Conservation (phyloP, 495 filamentous ascomycete species). For the Massariosphaeria phaeospora region DNA sequence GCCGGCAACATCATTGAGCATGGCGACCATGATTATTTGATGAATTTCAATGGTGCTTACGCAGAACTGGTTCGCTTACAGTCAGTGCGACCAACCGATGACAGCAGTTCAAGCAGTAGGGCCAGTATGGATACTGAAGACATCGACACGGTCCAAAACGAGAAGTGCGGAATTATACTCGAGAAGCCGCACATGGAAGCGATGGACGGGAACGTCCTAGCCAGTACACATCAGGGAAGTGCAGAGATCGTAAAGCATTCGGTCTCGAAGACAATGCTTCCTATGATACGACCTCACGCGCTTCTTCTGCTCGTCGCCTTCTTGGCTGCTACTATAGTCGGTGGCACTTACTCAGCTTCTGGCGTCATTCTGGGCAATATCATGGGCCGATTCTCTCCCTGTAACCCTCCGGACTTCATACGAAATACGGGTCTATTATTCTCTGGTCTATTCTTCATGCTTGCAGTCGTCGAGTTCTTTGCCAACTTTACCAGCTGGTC, state of each 20-base stretch:
- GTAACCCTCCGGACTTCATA: constrained; percentile 8
- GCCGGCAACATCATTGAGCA: constrained; percentile 70
- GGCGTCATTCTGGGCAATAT: constrained; percentile 26
- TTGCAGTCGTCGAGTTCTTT: constrained; percentile 72
- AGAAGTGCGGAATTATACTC: neutral
- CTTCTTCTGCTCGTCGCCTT: constrained; percentile 16
- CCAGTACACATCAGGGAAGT: constrained; percentile 17
- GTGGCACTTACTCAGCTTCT: constrained; percentile 14
- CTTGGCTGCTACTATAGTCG: constrained; percentile 19
- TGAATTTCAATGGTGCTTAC: constrained; percentile 38
- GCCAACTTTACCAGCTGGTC: constrained; percentile 64
- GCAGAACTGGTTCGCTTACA: constrained; percentile 38
- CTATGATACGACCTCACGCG: constrained; percentile 17
- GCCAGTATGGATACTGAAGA: neutral
- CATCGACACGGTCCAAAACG: neutral
- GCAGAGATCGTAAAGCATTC: neutral
- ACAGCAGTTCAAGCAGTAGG: neutral
- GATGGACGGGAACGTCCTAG: constrained; percentile 28
- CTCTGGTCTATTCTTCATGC: constrained; percentile 87
- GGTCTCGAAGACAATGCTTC: constrained; percentile 1
- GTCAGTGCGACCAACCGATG: constrained; percentile 11
- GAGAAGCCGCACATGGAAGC: neutral
- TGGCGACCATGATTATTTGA: constrained; percentile 64
- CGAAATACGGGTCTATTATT: constrained; percentile 50
- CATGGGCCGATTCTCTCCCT: constrained; percentile 16